These are phyloP conservation scores for Wickerhamiella cacticola DNA, from an alignment of 805 yeast genomes.

Conservation along the genomic window DNA sequence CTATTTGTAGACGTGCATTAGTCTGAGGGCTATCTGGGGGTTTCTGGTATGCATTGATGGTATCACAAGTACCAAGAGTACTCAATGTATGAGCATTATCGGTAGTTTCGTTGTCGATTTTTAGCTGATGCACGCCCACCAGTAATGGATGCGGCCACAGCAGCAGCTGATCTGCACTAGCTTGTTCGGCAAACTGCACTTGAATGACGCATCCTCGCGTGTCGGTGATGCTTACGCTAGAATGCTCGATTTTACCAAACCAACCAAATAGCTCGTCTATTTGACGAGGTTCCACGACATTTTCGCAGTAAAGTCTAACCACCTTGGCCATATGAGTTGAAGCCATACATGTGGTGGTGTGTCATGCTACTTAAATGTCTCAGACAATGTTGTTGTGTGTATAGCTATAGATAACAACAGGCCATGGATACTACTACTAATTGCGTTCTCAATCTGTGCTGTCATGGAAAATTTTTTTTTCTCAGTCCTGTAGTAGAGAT, in stretches of 20 bases:
- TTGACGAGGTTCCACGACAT: too few relatives aligned
- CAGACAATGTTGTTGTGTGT: too few relatives aligned
- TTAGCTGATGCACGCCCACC: neutral
- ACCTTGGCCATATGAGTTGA: too few relatives aligned
- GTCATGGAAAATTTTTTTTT: neutral
- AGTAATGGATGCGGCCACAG: neutral
- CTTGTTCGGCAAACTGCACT: neutral
- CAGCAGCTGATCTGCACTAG: neutral
- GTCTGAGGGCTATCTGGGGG: neutral
- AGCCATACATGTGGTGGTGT: neutral
- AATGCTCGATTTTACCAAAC: neutral
- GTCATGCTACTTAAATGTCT: neutral
- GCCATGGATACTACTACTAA: neutral
- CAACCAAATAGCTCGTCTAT: too few relatives aligned
- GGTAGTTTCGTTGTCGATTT: neutral
- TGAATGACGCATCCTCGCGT: neutral
- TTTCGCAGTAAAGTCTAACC: too few relatives aligned
- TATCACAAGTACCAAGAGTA: neutral
- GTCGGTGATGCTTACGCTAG: neutral
- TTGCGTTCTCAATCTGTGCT: too few relatives aligned
- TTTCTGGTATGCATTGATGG: neutral
- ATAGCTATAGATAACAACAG: neutral
- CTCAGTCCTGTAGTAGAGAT: neutral
- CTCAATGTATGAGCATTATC: neutral
- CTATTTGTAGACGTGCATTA: neutral